A percentile compares a stretch with the other conserved stretches of the same genome.
These are phyloP conservation scores for Trypanosoma scelopori DNA, from an alignment of 208 protist genomes.

Conservation along the genomic window DNA sequence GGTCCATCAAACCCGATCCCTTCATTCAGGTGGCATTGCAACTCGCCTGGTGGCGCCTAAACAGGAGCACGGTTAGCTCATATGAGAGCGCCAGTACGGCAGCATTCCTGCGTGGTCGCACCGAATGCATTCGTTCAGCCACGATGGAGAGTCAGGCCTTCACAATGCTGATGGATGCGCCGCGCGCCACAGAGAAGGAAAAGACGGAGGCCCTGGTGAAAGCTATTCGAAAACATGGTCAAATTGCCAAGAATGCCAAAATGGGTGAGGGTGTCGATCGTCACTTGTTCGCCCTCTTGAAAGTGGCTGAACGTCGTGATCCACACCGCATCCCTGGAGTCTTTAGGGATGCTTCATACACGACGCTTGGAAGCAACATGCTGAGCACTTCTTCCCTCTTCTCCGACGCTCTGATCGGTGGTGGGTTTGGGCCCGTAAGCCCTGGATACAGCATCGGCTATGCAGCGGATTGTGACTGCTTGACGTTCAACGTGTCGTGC, in stretches of 20 bases:
- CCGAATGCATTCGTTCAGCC: slow-evolving; percentile 46
- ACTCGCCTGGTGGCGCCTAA: slow-evolving; percentile 78
- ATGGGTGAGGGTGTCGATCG: slow-evolving; percentile 49
- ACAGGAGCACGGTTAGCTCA: slow-evolving; percentile 54
- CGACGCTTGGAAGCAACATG: slow-evolving; percentile 32
- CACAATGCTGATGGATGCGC: slow-evolving; percentile 39
- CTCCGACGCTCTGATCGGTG: slow-evolving; percentile 30
- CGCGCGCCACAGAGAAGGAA: slow-evolving; percentile 16
- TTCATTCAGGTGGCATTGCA: slow-evolving; percentile 68
- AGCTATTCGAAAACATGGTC: slow-evolving; percentile 38
- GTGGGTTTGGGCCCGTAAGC: slow-evolving; percentile 42
- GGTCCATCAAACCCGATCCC: slow-evolving; percentile 21
- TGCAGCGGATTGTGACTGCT: slow-evolving; percentile 18
- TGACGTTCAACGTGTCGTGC: slow-evolving; percentile 40
- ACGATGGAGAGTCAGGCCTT: slow-evolving; percentile 58
- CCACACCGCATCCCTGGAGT: slow-evolving; percentile 34
- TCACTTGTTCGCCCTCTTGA: slow-evolving; percentile 63
- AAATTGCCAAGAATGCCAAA: slow-evolving; percentile 31
- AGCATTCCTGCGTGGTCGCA: slow-evolving; percentile 70
- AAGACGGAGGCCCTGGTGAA: slow-evolving; percentile 32
- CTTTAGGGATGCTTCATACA: slow-evolving; percentile 40
- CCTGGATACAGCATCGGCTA: slow-evolving; percentile 50
- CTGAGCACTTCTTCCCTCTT: slow-evolving; percentile 38
- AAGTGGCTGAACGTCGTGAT: slow-evolving; percentile 38
- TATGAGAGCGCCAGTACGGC: slow-evolving; percentile 55